Conservation (phyloP, 768 basidiomycete genomes). For the Stropharia rugosoannulata region DNA sequence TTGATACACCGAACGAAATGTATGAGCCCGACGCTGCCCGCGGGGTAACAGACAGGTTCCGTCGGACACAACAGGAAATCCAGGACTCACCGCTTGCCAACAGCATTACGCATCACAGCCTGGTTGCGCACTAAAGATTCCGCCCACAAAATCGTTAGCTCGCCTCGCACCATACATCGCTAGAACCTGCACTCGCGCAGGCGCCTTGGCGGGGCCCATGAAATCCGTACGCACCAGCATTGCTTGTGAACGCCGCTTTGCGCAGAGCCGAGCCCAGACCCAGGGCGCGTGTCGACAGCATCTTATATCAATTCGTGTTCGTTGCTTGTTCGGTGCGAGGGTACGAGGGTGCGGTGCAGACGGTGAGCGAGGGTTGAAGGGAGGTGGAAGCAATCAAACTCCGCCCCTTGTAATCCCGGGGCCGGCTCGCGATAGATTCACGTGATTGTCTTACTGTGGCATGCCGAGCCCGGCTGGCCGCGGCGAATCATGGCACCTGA, state of each 20-base stretch:
- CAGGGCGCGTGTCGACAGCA: conserved; percentile 51
- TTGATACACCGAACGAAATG: not conserved
- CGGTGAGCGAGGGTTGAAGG: not conserved
- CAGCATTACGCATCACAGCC: conserved; percentile 32
- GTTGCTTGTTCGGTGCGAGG: not conserved
- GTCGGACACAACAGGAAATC: not conserved
- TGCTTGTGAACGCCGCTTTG: conserved; percentile 42
- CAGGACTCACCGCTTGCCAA: conserved; percentile 41
- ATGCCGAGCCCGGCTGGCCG: not conserved
- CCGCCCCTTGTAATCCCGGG: conserved; percentile 5
- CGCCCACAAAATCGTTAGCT: not conserved
- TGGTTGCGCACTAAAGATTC: conserved; percentile 41
- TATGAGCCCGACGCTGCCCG: not conserved
- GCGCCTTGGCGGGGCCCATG: not conserved
- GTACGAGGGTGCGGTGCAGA: not conserved
- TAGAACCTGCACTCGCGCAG: not conserved
- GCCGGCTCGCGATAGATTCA: not conserved
- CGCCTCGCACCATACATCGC: conserved; percentile 25
- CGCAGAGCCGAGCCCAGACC: conserved; percentile 60
- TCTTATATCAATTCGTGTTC: conserved; percentile 16
- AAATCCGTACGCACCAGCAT: conserved; percentile 28
- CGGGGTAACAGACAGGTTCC: not conserved
- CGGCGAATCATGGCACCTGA: not conserved
- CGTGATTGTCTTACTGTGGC: not conserved
- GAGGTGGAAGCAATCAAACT: conserved; percentile 4